These are phyloP conservation scores for Fusarium tjaetaba DNA, from an alignment of 2,329 filamentous ascomycete genomes.

Conservation along the genomic window DNA sequence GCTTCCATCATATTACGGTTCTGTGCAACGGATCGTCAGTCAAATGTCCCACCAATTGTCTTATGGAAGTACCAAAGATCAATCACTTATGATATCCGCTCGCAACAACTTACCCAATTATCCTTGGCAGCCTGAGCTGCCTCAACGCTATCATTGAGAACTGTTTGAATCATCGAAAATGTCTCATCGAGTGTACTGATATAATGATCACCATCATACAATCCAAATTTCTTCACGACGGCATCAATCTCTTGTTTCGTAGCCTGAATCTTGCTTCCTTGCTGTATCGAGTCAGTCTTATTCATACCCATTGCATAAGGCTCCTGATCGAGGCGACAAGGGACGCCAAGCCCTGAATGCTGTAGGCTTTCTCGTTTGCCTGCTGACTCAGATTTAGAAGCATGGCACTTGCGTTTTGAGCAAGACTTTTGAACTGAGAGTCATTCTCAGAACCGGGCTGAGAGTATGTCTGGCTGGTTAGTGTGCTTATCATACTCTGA, in stretches of 20 bases:
- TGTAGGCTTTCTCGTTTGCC: neutral
- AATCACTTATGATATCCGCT: no score
- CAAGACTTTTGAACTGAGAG: neutral
- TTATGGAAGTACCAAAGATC: no score
- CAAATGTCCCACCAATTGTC: no score
- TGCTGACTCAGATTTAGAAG: fast-evolving
- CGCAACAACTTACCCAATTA: neutral
- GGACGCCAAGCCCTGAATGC: neutral
- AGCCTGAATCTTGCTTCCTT: neutral
- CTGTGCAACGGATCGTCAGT: neutral
- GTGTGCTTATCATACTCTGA: fast-evolving
- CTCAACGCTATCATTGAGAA: neutral
- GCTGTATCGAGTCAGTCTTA: neutral
- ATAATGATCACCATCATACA: neutral
- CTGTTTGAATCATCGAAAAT: neutral
- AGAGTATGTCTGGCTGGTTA: neutral
- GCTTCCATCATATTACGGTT: no score
- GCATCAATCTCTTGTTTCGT: neutral
- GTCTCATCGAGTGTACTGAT: neutral
- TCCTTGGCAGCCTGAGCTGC: fast-evolving
- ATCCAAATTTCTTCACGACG: neutral
- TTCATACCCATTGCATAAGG: fast-evolving
- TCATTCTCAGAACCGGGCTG: neutral
- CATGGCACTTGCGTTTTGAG: neutral
- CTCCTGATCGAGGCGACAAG: fast-evolving